Conservation (phyloP, 495 filamentous ascomycete species). For the Penicillium egyptiacum region DNA sequence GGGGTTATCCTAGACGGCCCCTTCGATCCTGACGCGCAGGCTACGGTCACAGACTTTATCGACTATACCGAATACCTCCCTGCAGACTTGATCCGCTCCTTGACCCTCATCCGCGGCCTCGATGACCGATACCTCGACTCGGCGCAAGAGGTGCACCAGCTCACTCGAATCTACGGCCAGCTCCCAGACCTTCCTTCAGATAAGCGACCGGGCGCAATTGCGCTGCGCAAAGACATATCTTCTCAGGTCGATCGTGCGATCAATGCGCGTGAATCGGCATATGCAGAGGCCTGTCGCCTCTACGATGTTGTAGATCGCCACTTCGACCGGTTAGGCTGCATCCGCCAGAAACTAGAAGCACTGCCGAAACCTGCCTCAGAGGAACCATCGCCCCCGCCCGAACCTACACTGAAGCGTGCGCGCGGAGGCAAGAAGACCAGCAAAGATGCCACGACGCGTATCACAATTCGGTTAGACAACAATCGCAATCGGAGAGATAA, state of each 20-base stretch:
- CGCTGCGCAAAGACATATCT: conserved; percentile 75
- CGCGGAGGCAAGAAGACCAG: conserved; percentile 45
- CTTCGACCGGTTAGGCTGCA: conserved; percentile 70
- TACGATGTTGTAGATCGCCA: conserved; percentile 78
- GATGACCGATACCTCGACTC: conserved; percentile 68
- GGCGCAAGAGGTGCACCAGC: conserved; percentile 66
- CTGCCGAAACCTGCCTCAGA: conserved; percentile 70
- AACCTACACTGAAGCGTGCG: conserved; percentile 52
- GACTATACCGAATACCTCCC: conserved; percentile 97
- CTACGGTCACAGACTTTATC: conserved; percentile 91
- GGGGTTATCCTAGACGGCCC: conserved; percentile 51
- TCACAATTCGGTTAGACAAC: conserved; percentile 63
- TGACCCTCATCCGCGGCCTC: conserved; percentile 83
- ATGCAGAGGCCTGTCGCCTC: conserved; percentile 81
- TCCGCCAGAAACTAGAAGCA: conserved; percentile 76
- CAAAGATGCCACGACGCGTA: conserved; percentile 50
- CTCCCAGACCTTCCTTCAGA: conserved; percentile 60
- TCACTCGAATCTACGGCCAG: conserved; percentile 70
- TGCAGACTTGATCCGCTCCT: conserved; percentile 84
- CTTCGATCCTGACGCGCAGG: conserved; percentile 87
- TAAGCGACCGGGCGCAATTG: conserved; percentile 52
- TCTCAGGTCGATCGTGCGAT: conserved; percentile 69
- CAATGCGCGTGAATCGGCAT: conserved; percentile 70
- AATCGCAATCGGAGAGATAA: conserved; percentile 24
- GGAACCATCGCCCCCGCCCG: conserved; percentile 61